Base-by-base conservation (phyloP, 2,329 filamentous ascomycete species). In the Exophiala sp. region DNA sequence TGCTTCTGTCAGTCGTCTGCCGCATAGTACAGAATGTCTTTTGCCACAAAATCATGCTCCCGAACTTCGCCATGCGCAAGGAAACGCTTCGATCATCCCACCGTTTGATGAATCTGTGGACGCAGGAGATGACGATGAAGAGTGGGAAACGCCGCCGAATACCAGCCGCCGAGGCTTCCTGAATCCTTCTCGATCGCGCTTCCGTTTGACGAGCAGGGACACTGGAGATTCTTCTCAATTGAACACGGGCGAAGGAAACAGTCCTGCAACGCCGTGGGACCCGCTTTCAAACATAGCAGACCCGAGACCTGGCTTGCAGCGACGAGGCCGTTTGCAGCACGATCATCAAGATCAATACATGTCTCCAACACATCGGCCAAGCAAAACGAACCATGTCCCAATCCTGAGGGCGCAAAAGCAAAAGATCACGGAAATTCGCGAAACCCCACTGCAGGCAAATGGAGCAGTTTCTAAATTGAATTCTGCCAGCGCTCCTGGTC, bases 241-340 rank as follows among this genome's bases (percentile, higher is more conserved):
- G 35, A 41, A 12, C 12, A 4, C 36, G 32, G 48, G 20, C 20
- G 36, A 18, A 34, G 47, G 45, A 44, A 46, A 43, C 16, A 57
- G 21, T 41, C 57, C 57, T 18, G 39, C 41, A 36, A 50, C 54
- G 35, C 57, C 57, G 10, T 57, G 57, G 54, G 57, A 57, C 46
- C 57, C 54, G 47, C 44, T 58, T 8, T 35, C 45, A 16, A 42
- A 40, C 40, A n/a, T 16, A 12, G 32, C 33, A 16, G 32, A 49
- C 14, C 45, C 5, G 24, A 11, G 10, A 38, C 35, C 35, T 43
- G 41, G 41, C n/a, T 14, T 43, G 8, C 12, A 29, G 18, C 41
- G 41, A 3, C n/a, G 29, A 10, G 29, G 9, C 3, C 41, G 12
- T 43, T 43, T 20, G 11, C 41, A 24, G 11, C 24, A 4, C 21